Percentiles rank a stretch among this genome's conserved stretches.
Conservation (phyloP, 208 protist species). For the Crithidia brevicula region DNA sequence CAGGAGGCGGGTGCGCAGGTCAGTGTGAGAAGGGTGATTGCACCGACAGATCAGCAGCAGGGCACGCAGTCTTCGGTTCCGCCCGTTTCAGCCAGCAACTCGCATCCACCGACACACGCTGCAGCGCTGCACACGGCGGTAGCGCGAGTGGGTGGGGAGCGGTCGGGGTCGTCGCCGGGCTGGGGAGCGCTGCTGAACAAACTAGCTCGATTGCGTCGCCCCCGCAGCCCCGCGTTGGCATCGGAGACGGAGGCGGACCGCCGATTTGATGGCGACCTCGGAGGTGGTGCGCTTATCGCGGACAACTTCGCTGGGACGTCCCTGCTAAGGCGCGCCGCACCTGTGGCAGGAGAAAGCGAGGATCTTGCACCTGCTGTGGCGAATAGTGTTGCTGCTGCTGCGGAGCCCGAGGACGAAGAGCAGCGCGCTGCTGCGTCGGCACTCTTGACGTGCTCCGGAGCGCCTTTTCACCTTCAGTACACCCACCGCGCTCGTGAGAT, state of each 20-base stretch:
- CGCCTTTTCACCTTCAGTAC: slow-evolving; percentile 32
- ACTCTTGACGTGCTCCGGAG: slow-evolving; percentile 16
- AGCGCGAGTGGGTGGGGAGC: neutral
- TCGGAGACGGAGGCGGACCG: neutral
- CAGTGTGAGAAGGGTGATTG: neutral
- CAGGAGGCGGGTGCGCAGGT: neutral
- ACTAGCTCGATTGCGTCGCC: neutral
- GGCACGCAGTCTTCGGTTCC: neutral
- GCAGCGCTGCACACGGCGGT: no score
- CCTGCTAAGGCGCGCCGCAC: no score
- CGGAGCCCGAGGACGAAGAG: neutral
- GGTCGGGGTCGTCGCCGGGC: neutral
- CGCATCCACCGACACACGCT: neutral
- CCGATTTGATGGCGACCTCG: no score
- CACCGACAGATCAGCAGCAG: neutral
- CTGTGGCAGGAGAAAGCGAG: no score
- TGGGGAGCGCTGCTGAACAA: slow-evolving; percentile 9
- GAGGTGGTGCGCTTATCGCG: no score
- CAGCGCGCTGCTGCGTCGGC: neutral
- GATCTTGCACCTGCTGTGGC: neutral
- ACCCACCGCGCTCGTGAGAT: slow-evolving; percentile 24
- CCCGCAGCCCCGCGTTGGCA: neutral
- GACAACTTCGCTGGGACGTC: no score
- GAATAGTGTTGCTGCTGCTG: neutral
- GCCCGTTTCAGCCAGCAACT: neutral